Evolutionary conservation across 1,284 basidiomycete species (phyloP).

Genomic region (Takashimella koratensis): DNA sequence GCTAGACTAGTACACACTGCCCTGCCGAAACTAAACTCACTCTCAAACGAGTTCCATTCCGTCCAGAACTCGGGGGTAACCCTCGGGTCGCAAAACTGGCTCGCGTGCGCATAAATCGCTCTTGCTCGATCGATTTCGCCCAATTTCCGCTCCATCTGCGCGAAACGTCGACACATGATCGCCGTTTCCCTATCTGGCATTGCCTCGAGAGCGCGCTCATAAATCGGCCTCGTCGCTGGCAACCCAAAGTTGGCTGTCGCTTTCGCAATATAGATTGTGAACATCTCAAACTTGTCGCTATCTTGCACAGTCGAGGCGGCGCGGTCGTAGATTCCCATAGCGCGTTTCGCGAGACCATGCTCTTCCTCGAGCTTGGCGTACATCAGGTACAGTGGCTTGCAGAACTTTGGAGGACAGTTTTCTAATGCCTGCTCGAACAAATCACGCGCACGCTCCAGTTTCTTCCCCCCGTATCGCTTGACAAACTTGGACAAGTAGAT

Average conservation of each 20-base stretch:
- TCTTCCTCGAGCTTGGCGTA: conserved; percentile 95
- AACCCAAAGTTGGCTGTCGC: conserved; percentile 93
- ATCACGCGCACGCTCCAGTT: conserved; percentile 91
- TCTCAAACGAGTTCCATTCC: conserved; percentile 96
- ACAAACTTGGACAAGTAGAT: conserved; percentile 97
- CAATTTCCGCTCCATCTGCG: conserved; percentile 91
- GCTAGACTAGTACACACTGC: background rate
- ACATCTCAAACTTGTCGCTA: conserved; percentile 97
- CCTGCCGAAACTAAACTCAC: conserved; percentile 24
- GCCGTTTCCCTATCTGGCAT: conserved; percentile 91
- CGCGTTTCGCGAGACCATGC: conserved; percentile 87
- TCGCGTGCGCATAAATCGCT: conserved; percentile 93
- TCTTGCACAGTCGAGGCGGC: conserved; percentile 81
- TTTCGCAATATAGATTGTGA: conserved; percentile 94
- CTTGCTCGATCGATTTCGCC: conserved; percentile 98
- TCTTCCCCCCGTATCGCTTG: conserved; percentile 90
- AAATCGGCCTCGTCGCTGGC: conserved; percentile 93
- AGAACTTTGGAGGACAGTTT: conserved; percentile 90
- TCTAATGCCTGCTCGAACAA: conserved; percentile 97
- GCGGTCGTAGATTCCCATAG: conserved; percentile 94
- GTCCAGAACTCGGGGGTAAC: conserved; percentile 87
- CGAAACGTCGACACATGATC: conserved; percentile 97
- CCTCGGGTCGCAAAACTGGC: conserved; percentile 96
- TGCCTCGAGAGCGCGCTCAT: conserved; percentile 90
- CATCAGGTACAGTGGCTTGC: conserved; percentile 92